Evolutionary conservation across 2,329 filamentous ascomycete species (phyloP), one percentile per base, ranked within the genome.

Genomic region (Ilyonectria destructans): DNA sequence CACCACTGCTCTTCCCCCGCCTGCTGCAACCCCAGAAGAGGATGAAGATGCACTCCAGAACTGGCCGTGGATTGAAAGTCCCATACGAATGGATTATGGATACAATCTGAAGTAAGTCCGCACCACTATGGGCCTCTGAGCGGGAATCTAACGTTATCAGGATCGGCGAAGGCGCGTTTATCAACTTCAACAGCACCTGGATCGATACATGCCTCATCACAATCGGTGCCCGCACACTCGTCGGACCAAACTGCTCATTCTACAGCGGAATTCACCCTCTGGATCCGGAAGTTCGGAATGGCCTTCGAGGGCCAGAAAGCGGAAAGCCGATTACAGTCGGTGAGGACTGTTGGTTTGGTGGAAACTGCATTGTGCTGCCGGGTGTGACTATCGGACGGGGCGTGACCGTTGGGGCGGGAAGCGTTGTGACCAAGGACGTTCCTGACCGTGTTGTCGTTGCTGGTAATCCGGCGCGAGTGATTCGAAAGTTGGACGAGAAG

Each of bases 331-430:
- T 97, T 69, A 87, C 84, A 37, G 90, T 97, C 60, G 93, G 91
- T 0, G 91, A 94, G 71, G 94, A 97, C 82, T 93, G 93, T 81
- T 94, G 93, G 93, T 81, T 96, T 33, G 93, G 91, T 1, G 92
- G 92, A 0, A 91, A 91, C 75, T 90, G 90, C 6, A 89, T 85
- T 23, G 88, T 97, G 19, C 82, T 95, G 49, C 90, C 93, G 0
- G 94, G 94, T 0, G 90, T 97, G 26, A 95, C 88, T 1, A 92
- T 97, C 71, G 94, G 95, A 0, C 85, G 87, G 62, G 94, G 94
- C 0, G 86, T 84, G 5, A 93, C 91, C 0, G 86, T 97, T 68
- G 95, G 93, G 1, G 94, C 95, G 1, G 93, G 92, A 1, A 94
- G 91, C 77, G 93, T 97, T 4, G 94, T 97, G 26, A 96, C 93